phyloP scores from a whole-genome alignment of 352 stramenopile species.

The Phytophthora meadii region DNA sequence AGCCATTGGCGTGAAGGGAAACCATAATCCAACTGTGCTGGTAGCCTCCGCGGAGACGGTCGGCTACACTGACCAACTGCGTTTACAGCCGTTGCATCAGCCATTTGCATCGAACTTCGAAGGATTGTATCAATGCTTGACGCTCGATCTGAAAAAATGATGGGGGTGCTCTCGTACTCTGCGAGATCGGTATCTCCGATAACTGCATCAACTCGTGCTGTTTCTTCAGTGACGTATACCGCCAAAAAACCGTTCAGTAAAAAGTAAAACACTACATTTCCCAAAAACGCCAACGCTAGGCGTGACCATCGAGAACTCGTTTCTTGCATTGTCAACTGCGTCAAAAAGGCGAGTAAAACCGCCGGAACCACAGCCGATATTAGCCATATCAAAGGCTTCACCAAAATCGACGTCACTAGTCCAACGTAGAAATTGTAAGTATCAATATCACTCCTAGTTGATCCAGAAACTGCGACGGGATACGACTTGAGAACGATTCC shows the following conservation, averaged over 20 bases:
- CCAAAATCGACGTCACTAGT: conserved; percentile 36
- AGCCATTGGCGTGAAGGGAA: conserved; percentile 65
- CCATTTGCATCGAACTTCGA: conserved; percentile 37
- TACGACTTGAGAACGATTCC: conserved; percentile 51
- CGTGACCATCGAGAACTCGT: conserved; percentile 34
- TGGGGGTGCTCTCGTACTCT: conserved; percentile 6
- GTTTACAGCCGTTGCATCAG: conserved; percentile 29
- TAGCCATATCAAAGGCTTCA: conserved; percentile 60
- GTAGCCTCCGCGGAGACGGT: conserved; percentile 52
- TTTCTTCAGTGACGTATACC: conserved; percentile 54
- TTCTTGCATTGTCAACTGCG: conserved; percentile 56
- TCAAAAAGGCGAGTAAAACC: conserved; percentile 64
- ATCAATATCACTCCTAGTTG: conserved; percentile 12
- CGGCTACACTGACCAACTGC: conserved; percentile 38
- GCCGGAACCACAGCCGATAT: conserved; percentile 57
- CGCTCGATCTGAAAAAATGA: background rate
- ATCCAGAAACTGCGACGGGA: conserved; percentile 12
- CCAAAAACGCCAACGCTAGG: conserved; percentile 36
- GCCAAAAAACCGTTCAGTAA: conserved; percentile 71
- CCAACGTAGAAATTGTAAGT: conserved; percentile 56
- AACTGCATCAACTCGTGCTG: conserved; percentile 26
- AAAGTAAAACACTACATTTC: conserved; percentile 60
- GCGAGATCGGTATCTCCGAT: conserved; percentile 42
- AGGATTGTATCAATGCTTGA: conserved; percentile 51
- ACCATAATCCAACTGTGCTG: conserved; percentile 53